Percentiles rank a stretch among this genome's conserved stretches.
phyloP scores from a whole-genome alignment of 1,284 basidiomycete genomes.

The Tylopilus microsporus region DNA sequence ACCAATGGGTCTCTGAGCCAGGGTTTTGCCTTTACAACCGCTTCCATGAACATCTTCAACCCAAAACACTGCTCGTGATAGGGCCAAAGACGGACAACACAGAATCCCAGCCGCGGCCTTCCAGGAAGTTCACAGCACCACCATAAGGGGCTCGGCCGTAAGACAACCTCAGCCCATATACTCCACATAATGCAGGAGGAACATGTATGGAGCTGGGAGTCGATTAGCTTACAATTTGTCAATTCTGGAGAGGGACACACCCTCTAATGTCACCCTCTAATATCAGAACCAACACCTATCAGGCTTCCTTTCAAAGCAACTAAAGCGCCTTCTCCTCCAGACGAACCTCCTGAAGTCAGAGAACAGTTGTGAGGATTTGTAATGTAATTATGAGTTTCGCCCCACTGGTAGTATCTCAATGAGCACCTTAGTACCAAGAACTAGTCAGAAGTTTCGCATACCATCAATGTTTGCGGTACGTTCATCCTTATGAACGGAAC shows the following conservation, averaged over 20 bases:
- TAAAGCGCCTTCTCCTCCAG: slow-evolving; percentile 64
- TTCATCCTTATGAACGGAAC: slow-evolving; percentile 69
- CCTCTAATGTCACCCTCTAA: slow-evolving; percentile 71
- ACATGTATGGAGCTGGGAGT: no score
- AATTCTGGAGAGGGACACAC: slow-evolving; percentile 30
- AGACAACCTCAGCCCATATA: no score
- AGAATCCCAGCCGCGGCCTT: no score
- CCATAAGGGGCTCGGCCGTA: no score
- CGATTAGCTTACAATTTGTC: no score
- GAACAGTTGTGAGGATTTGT: slow-evolving; percentile 56
- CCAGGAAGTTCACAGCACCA: no score
- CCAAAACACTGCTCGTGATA: no score
- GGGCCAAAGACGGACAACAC: no score
- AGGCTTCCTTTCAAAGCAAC: slow-evolving; percentile 53
- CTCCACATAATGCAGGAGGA: no score
- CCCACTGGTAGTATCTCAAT: slow-evolving; percentile 41
- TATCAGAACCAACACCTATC: slow-evolving; percentile 65
- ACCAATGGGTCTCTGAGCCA: no score
- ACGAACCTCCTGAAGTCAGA: slow-evolving; percentile 55
- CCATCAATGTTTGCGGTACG: slow-evolving; percentile 65
- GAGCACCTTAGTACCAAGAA: not conserved
- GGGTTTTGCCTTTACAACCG: no score
- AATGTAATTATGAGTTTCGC: slow-evolving; percentile 55
- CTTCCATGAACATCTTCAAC: no score
- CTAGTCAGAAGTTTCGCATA: slow-evolving; percentile 18